Evolutionary conservation across 495 filamentous ascomycete genomes (phyloP).

Genomic region (Cercophora newfieldiana): DNA sequence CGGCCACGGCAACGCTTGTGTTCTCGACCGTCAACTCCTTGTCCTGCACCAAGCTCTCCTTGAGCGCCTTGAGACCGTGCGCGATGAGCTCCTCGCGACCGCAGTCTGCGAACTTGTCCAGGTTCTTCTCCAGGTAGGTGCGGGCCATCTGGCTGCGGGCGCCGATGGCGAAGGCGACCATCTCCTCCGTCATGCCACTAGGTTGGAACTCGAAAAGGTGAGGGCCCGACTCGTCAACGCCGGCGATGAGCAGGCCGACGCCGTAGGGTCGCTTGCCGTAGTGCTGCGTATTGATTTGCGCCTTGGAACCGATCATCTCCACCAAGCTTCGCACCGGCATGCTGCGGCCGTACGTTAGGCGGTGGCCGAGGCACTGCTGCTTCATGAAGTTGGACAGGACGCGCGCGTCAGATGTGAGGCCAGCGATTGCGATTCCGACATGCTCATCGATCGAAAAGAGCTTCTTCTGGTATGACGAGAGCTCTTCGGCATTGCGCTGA

Average conservation of each 20-base stretch:
- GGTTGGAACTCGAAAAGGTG: slow-evolving; percentile 99
- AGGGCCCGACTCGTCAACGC: slow-evolving; percentile 88
- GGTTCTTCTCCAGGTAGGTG: slow-evolving; percentile 90
- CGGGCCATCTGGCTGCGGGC: slow-evolving; percentile 95
- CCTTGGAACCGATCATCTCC: slow-evolving; percentile 87
- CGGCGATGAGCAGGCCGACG: slow-evolving; percentile 89
- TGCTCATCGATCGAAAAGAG: slow-evolving; percentile 95
- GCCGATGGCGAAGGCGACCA: slow-evolving; percentile 92
- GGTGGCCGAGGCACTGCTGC: slow-evolving; percentile 92
- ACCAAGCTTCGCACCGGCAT: slow-evolving; percentile 88
- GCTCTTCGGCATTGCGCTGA: slow-evolving; percentile 97
- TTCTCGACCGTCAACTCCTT: slow-evolving; percentile 97
- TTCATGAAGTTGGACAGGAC: slow-evolving; percentile 99
- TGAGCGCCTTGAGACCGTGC: slow-evolving; percentile 87
- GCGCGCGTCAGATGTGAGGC: slow-evolving; percentile 95
- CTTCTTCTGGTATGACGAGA: slow-evolving; percentile 99
- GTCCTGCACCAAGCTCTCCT: slow-evolving; percentile 94
- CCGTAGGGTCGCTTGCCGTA: slow-evolving; percentile 97
- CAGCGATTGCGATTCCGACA: slow-evolving; percentile 92
- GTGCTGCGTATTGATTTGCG: slow-evolving; percentile 95
- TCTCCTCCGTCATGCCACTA: slow-evolving; percentile 92
- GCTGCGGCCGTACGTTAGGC: slow-evolving; percentile 91
- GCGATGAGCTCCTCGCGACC: slow-evolving; percentile 80
- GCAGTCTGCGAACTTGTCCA: slow-evolving; percentile 74
- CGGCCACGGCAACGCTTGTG: slow-evolving; percentile 84